phyloP scores from a whole-genome alignment of 495 filamentous ascomycete species.

The Xylaria acuta region DNA sequence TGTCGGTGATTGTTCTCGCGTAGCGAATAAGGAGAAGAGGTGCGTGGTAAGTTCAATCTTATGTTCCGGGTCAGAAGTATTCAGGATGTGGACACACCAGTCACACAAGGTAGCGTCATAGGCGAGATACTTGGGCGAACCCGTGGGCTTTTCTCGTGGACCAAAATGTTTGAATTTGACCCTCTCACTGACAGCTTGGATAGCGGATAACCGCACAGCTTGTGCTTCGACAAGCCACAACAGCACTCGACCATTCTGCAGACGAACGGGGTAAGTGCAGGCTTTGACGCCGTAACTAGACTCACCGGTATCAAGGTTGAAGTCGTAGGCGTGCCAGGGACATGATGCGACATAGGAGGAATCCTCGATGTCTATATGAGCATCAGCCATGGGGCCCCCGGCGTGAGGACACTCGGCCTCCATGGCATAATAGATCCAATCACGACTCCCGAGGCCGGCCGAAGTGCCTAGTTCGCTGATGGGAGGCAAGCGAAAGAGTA shows the following conservation, averaged over 20 bases:
- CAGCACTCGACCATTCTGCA: slow-evolving; percentile 46
- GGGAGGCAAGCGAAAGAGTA: slow-evolving; percentile 56
- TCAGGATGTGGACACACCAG: slow-evolving; percentile 59
- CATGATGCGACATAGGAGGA: slow-evolving; percentile 61
- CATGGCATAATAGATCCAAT: slow-evolving; percentile 62
- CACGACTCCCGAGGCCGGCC: slow-evolving; percentile 45
- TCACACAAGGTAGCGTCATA: slow-evolving; percentile 57
- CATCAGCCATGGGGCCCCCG: slow-evolving; percentile 59
- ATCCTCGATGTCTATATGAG: slow-evolving; percentile 59
- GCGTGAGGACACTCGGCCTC: slow-evolving; percentile 61
- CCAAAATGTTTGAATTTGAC: slow-evolving; percentile 56
- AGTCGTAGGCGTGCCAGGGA: slow-evolving; percentile 64
- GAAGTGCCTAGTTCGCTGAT: slow-evolving; percentile 47
- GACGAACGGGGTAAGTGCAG: slow-evolving; percentile 57
- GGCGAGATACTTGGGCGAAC: slow-evolving; percentile 44
- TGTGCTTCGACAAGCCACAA: slow-evolving; percentile 42
- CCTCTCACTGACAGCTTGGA: slow-evolving; percentile 58
- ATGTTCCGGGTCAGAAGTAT: slow-evolving; percentile 57
- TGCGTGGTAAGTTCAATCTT: slow-evolving; percentile 60
- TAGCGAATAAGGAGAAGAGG: slow-evolving; percentile 53
- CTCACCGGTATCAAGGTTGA: slow-evolving; percentile 63
- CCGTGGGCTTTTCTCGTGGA: slow-evolving; percentile 32
- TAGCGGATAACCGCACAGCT: slow-evolving; percentile 40
- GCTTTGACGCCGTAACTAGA: slow-evolving; percentile 61
- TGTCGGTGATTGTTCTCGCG: slow-evolving; percentile 46